Percentiles rank a stretch among this genome's conserved stretches.
Conservation (phyloP, 306 rosid species). For the Nissolia schottii region DNA sequence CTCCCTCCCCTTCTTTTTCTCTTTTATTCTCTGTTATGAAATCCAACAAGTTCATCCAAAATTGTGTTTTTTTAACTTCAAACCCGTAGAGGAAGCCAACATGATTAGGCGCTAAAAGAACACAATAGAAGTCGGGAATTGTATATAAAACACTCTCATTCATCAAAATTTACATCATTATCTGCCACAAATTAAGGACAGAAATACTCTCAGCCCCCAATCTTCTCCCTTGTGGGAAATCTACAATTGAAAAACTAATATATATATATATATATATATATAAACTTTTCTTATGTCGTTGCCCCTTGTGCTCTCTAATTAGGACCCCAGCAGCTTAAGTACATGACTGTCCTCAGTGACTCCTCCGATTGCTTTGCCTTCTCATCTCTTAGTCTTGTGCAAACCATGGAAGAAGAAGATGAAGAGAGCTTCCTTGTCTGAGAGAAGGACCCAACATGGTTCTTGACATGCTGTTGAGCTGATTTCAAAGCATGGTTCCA, state of each 20-base stretch:
- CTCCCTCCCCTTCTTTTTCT: not conserved
- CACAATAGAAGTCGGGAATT: not conserved
- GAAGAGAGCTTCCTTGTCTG: slow-evolving; percentile 37
- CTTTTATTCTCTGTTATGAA: not conserved
- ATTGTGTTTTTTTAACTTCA: no score
- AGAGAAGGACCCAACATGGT: slow-evolving; percentile 19
- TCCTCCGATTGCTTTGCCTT: slow-evolving; percentile 52
- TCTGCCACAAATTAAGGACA: not conserved
- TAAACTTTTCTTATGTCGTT: not conserved
- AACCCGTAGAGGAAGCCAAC: not conserved
- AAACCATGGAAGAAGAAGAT: slow-evolving; percentile 32
- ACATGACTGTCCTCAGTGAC: slow-evolving; percentile 17
- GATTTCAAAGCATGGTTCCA: slow-evolving; percentile 37
- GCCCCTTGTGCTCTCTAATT: not conserved
- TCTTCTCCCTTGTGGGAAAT: not conserved
- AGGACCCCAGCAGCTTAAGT: slow-evolving; percentile 1
- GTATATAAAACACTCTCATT: not conserved
- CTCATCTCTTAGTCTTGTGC: slow-evolving; percentile 26
- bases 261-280: no score
- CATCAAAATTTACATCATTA: slow-evolving; percentile 9
- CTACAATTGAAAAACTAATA: not conserved
- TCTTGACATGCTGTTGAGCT: slow-evolving; percentile 36
- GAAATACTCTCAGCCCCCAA: not conserved
- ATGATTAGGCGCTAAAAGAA: not conserved
- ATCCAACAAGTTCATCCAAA: no score